phyloP scores from a whole-genome alignment of 2,329 filamentous ascomycete species.

The Helotiales sp. region DNA sequence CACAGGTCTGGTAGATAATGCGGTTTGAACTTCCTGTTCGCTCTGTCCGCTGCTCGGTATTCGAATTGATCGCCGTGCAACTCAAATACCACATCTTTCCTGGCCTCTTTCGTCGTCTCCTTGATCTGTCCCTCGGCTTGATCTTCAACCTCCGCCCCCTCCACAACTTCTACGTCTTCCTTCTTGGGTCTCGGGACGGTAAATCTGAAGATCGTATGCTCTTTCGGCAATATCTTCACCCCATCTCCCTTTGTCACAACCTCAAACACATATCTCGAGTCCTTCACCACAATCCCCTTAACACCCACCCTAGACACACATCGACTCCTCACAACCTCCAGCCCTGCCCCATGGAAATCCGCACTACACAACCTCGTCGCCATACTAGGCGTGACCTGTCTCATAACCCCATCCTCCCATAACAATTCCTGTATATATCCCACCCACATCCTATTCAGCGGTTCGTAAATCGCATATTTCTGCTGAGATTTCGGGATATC shows the following conservation, averaged over 20 bases:
- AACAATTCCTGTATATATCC: conserved; percentile 85
- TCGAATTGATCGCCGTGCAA: conserved; percentile 87
- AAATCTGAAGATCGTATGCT: conserved; percentile 84
- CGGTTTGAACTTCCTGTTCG: conserved; percentile 89
- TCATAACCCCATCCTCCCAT: conserved; percentile 43
- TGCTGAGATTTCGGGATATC: conserved; percentile 71
- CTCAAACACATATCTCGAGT: conserved; percentile 86
- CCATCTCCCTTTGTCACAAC: conserved; percentile 74
- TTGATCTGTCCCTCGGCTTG: conserved; percentile 29
- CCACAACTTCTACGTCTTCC: conserved; percentile 26
- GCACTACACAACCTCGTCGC: conserved; percentile 81
- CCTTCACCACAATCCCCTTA: conserved; percentile 84
- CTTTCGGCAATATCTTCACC: conserved; percentile 85
- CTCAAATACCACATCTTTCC: conserved; percentile 73
- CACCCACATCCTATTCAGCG: conserved; percentile 79
- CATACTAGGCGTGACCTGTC: conserved; percentile 45
- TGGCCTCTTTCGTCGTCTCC: conserved; percentile 15
- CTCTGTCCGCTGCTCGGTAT: conserved; percentile 79
- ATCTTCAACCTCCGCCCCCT: conserved; percentile 10
- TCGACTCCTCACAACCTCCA: conserved; percentile 81
- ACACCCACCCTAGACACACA: conserved; percentile 84
- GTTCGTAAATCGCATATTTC: conserved; percentile 77
- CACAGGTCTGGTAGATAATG: conserved; percentile 78
- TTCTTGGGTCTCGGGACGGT: conserved; percentile 57
- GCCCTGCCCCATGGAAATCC: conserved; percentile 85